phyloP scores from a whole-genome alignment of 2,329 filamentous ascomycete genomes.

The Huntiella moniliformis region DNA sequence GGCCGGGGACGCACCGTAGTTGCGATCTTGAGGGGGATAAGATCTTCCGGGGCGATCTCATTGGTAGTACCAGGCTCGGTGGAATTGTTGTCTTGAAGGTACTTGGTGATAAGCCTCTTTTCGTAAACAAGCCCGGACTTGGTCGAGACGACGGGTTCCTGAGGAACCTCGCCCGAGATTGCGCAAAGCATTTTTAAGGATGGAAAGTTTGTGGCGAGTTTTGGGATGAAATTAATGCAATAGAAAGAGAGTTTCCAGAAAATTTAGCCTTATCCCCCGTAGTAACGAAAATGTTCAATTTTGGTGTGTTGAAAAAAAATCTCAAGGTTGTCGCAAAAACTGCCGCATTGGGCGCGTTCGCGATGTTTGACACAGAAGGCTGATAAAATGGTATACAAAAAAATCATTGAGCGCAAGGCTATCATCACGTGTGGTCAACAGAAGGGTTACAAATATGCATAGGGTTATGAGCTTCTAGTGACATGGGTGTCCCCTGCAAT shows the following conservation, averaged over 20 bases:
- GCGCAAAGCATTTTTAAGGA: slow-evolving; percentile 27
- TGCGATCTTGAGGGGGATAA: slow-evolving; percentile 70
- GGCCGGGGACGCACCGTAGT: slow-evolving; percentile 75
- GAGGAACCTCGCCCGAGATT: slow-evolving; percentile 87
- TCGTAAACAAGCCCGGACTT: slow-evolving; percentile 92
- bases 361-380: slow-evolving; percentile 7
- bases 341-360: slow-evolving; percentile 3
- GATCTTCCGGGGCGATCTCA: slow-evolving; percentile 63
- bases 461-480: not conserved
- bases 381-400: slow-evolving; percentile 3
- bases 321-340: not conserved
- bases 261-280: no score
- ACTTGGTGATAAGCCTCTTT: slow-evolving; percentile 84
- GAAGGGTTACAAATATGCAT: not conserved
- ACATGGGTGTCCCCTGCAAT: no score
- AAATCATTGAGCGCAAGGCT: slow-evolving; percentile 8
- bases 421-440: slow-evolving; percentile 5
- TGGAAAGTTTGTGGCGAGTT: not conserved
- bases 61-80: slow-evolving; percentile 84
- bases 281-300: no score
- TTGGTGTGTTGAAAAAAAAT: no score
- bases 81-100: slow-evolving; percentile 71
- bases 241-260: no score
- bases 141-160: slow-evolving; percentile 83
- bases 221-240: no score